These are phyloP conservation scores for Aegilops tauschii DNA, from an alignment of 176 grass and related monocot genomes.

Conservation along the genomic window DNA sequence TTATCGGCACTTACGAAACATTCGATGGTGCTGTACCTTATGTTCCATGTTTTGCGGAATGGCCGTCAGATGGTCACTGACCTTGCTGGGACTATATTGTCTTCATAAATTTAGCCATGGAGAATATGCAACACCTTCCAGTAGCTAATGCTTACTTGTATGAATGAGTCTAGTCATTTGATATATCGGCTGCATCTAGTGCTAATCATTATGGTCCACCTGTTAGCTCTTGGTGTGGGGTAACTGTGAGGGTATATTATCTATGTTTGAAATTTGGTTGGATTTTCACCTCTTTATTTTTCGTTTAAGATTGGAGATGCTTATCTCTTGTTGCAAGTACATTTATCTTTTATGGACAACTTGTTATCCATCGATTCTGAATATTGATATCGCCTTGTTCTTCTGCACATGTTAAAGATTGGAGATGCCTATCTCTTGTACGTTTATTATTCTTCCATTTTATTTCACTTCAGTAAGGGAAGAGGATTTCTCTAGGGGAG, in stretches of 20 bases:
- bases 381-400: neutral
- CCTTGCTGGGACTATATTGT: neutral
- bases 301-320: no score
- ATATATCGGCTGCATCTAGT: neutral
- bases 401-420: neutral
- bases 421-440: neutral
- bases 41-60: conserved; percentile 2
- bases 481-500: neutral
- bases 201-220: neutral
- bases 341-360: neutral
- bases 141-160: neutral
- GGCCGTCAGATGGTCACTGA: neutral
- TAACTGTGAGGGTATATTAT: neutral
- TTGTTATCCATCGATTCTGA: neutral
- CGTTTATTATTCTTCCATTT: neutral
- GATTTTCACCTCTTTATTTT: neutral
- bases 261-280: neutral
- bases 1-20: neutral
- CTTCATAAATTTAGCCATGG: neutral
- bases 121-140: neutral
- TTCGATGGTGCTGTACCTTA: neutral
- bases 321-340: neutral
- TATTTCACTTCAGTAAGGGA: neutral
- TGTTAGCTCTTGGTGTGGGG: neutral
- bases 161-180: neutral